These are phyloP conservation scores for Russula sp. DNA, from an alignment of 768 basidiomycete species.

Conservation along the genomic window DNA sequence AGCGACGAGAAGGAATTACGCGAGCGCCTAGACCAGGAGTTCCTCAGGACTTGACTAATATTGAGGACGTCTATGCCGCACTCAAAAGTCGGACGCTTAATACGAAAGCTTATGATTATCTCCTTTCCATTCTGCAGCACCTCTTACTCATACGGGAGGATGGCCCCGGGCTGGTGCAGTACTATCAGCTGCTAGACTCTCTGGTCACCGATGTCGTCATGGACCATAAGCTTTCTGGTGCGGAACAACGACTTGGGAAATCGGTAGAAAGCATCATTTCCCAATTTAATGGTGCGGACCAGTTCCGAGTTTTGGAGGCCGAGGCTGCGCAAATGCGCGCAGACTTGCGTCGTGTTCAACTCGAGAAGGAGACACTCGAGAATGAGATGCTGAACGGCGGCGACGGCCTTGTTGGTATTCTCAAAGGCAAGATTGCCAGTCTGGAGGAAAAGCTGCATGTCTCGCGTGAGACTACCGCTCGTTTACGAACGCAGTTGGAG, in stretches of 20 bases:
- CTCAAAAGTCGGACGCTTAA: slow-evolving; percentile 74
- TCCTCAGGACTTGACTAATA: slow-evolving; percentile 75
- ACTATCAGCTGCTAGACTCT: slow-evolving; percentile 89
- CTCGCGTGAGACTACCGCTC: slow-evolving; percentile 75
- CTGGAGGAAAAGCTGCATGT: slow-evolving; percentile 73
- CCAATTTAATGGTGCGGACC: slow-evolving; percentile 87
- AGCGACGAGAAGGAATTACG: slow-evolving; percentile 72
- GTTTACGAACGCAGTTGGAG: slow-evolving; percentile 74
- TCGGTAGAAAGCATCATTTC: slow-evolving; percentile 87
- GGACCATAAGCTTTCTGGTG: slow-evolving; percentile 83
- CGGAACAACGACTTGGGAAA: slow-evolving; percentile 80
- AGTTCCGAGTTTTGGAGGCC: slow-evolving; percentile 71
- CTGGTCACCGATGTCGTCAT: slow-evolving; percentile 88
- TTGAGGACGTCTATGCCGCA: slow-evolving; percentile 84
- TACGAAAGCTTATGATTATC: slow-evolving; percentile 75
- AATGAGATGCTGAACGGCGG: slow-evolving; percentile 77
- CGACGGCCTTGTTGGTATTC: slow-evolving; percentile 79
- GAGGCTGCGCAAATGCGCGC: slow-evolving; percentile 69
- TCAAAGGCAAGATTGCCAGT: slow-evolving; percentile 66
- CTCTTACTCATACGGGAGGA: slow-evolving; percentile 88
- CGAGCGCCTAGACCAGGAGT: slow-evolving; percentile 71
- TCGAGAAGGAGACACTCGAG: slow-evolving; percentile 81
- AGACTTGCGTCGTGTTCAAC: slow-evolving; percentile 58
- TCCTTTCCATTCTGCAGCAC: slow-evolving; percentile 93
- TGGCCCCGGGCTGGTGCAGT: slow-evolving; percentile 76